Conservation (phyloP, 352 stramenopile species). For the Poterioochromonas sp. region DNA sequence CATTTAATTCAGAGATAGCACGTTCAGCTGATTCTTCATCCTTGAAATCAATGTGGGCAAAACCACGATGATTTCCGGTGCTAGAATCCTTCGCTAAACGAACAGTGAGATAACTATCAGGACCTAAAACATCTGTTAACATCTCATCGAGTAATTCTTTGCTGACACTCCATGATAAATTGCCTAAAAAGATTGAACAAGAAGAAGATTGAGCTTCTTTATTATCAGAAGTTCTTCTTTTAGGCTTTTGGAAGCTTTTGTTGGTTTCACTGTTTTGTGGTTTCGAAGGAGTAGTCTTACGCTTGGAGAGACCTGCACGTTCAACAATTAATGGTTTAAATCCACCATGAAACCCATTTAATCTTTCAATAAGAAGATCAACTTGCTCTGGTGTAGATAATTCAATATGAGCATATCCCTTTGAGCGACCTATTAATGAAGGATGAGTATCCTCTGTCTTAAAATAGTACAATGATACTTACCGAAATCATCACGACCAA, state of each 20-base stretch:
- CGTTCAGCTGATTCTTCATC: neutral
- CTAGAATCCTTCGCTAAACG: neutral
- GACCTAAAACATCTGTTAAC: constrained; percentile 2
- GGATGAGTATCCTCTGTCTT: too few species aligned
- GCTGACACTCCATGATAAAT: constrained; percentile 2
- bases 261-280: neutral
- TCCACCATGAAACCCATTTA: neutral
- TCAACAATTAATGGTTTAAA: neutral
- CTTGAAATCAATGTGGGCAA: constrained; percentile 10
- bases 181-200: neutral
- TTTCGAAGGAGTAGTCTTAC: neutral
- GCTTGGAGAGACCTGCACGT: neutral
- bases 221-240: too few species aligned
- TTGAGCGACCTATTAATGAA: neutral
- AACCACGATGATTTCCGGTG: neutral
- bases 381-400: neutral
- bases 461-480: too few species aligned
- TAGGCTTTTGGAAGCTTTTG: neutral
- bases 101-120: neutral
- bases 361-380: neutral
- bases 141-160: neutral
- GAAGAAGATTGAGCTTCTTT: neutral
- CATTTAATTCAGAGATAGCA: constrained; percentile 5
- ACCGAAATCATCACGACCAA: too few species aligned
- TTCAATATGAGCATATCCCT: neutral